phyloP scores from a whole-genome alignment of 352 stramenopile species.

The Phytophthora fragariaefolia region DNA sequence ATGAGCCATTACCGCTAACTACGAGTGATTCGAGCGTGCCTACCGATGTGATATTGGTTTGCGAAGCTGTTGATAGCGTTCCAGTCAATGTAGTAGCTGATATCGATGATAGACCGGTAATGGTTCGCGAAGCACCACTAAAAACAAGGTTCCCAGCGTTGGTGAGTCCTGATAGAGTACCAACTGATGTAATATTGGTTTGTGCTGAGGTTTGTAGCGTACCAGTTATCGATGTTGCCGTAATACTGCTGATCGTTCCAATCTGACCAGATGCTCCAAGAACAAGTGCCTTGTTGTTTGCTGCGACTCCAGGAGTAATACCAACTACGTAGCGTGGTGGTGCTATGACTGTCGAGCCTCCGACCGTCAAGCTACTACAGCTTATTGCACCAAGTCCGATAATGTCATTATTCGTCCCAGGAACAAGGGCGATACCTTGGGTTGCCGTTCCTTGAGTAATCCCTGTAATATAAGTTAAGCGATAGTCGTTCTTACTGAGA shows the following conservation, averaged over 20 bases:
- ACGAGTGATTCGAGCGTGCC: no score
- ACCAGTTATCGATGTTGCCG: neutral
- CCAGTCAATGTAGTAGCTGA: conserved; percentile 1
- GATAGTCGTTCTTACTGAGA: no score
- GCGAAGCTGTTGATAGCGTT: conserved; percentile 8
- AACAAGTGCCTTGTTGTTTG: neutral
- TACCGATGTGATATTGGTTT: conserved; percentile 1
- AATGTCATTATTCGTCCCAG: conserved; percentile 2
- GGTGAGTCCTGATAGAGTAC: neutral
- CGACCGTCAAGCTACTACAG: conserved; percentile 13
- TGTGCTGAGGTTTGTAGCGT: neutral
- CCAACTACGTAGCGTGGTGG: neutral
- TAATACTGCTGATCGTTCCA: neutral
- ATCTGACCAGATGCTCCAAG: neutral
- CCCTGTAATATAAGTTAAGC: no score
- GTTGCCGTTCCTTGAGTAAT: conserved; percentile 3
- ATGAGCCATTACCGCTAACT: no score
- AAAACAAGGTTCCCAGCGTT: conserved; percentile 8
- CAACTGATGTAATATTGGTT: neutral
- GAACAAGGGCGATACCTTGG: conserved; percentile 6
- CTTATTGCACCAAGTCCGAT: neutral
- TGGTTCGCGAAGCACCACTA: neutral
- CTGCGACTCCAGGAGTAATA: neutral
- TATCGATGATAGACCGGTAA: neutral
- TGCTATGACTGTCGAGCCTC: neutral